Percentiles rank a stretch among this genome's conserved stretches.
phyloP scores from a whole-genome alignment of 306 rosid species.

The Pyrus betulifolia region DNA sequence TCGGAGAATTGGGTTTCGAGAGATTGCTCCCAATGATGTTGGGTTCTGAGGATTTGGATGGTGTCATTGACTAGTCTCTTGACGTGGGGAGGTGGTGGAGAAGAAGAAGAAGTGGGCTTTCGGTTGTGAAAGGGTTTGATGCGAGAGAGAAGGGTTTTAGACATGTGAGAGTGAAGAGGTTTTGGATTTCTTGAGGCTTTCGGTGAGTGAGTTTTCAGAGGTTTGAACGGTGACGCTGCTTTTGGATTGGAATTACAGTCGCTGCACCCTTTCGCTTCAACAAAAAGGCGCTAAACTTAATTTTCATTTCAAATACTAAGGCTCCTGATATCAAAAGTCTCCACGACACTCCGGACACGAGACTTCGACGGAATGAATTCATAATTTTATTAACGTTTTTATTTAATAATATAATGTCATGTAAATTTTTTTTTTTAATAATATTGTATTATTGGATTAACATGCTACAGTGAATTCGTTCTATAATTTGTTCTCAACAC shows the following conservation, averaged over 20 bases:
- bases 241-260: neutral
- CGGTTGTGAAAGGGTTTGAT: constrained; percentile 46
- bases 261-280: neutral
- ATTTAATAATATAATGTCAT: no score
- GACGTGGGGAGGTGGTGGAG: constrained; percentile 11
- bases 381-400: accelerated
- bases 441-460: no score
- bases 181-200: neutral
- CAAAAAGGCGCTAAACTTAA: neutral
- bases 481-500: no score
- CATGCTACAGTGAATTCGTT: no score
- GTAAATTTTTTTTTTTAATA: no score
- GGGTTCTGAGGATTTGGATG: constrained; percentile 49
- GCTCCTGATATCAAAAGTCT: neutral
- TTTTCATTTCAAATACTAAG: neutral
- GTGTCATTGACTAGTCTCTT: constrained; percentile 35
- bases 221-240: neutral
- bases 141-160: constrained; percentile 58
- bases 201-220: neutral
- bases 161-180: constrained; percentile 27
- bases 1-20: constrained; percentile 48
- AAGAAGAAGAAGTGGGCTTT: constrained; percentile 5
- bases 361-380: no score
- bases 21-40: constrained; percentile 39
- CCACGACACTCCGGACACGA: no score